phyloP scores from a whole-genome alignment of 352 stramenopile species.

The Pythium aristosporum region DNA sequence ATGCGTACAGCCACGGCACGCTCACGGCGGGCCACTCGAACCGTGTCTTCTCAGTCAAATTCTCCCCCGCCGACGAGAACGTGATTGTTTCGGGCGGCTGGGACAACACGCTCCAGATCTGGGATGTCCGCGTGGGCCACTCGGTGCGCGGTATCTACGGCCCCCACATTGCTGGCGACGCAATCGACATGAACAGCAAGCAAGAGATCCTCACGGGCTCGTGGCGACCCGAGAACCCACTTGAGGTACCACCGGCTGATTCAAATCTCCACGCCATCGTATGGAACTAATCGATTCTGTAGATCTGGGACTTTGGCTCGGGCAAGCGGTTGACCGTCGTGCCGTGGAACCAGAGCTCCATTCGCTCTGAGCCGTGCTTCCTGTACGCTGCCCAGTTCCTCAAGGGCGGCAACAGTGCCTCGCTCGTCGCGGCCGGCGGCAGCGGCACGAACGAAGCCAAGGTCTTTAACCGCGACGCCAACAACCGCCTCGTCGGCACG shows the following conservation, averaged over 20 bases:
- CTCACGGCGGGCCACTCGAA: constrained; percentile 89
- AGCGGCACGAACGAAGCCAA: constrained; percentile 91
- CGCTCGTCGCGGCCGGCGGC: constrained; percentile 83
- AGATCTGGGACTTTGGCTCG: constrained; percentile 88
- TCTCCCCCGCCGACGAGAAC: constrained; percentile 78
- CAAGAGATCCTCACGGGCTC: constrained; percentile 89
- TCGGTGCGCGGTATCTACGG: constrained; percentile 90
- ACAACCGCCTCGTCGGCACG: constrained; percentile 67
- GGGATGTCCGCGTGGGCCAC: constrained; percentile 84
- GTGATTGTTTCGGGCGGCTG: constrained; percentile 86
- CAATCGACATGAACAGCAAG: constrained; percentile 69
- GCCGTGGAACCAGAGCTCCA: constrained; percentile 84
- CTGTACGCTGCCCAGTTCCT: constrained; percentile 90
- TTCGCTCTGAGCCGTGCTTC: constrained; percentile 79
- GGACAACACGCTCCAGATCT: constrained; percentile 94
- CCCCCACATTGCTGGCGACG: constrained; percentile 83
- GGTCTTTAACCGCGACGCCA: constrained; percentile 79
- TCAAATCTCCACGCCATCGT: not conserved
- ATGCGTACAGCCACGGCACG: constrained; percentile 35
- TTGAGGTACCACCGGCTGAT: constrained; percentile 39
- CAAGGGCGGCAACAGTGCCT: constrained; percentile 40
- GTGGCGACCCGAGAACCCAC: constrained; percentile 86
- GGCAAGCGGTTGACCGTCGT: constrained; percentile 75
- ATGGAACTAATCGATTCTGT: not conserved
- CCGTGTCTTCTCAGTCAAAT: constrained; percentile 91